Conservation (phyloP, 2,329 filamentous ascomycete genomes). For the Apiospora marii region DNA sequence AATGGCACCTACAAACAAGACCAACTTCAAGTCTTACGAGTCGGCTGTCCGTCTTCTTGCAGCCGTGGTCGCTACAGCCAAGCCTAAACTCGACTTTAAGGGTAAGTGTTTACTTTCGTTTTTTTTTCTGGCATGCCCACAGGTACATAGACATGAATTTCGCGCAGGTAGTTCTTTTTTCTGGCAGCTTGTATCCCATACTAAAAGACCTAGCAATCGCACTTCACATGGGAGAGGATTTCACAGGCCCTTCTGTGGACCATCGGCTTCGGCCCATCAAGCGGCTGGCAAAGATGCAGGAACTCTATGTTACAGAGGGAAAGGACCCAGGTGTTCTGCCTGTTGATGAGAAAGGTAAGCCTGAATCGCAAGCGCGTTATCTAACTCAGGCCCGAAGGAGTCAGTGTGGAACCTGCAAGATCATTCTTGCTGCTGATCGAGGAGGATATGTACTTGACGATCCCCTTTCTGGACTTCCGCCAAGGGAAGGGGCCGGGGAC, state of each 20-base stretch:
- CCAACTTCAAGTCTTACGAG: slow-evolving; percentile 69
- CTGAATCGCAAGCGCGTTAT: slow-evolving; percentile 7
- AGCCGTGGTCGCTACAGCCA: slow-evolving; percentile 65
- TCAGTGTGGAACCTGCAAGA: slow-evolving; percentile 15
- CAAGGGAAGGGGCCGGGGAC: background rate
- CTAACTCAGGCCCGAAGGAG: slow-evolving; percentile 26
- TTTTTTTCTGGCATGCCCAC: background rate
- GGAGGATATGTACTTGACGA: background rate
- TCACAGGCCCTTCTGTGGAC: slow-evolving; percentile 45
- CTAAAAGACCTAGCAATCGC: slow-evolving; percentile 28
- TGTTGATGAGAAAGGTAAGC: slow-evolving; percentile 47
- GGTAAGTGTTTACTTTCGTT: slow-evolving; percentile 52
- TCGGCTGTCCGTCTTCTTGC: slow-evolving; percentile 66
- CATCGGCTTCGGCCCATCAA: slow-evolving; percentile 50
- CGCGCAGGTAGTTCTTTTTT: background rate
- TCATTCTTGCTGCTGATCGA: background rate
- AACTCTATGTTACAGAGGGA: slow-evolving; percentile 37
- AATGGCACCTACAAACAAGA: slow-evolving; percentile 54
- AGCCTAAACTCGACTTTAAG: slow-evolving; percentile 65
- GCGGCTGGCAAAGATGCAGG: slow-evolving; percentile 47
- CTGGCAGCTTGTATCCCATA: background rate
- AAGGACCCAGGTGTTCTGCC: slow-evolving; percentile 46
- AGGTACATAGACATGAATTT: background rate
- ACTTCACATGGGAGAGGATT: slow-evolving; percentile 41
- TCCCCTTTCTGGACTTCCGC: background rate